Evolutionary conservation across 495 filamentous ascomycete genomes (phyloP).

Genomic region (Thozetella sp.): DNA sequence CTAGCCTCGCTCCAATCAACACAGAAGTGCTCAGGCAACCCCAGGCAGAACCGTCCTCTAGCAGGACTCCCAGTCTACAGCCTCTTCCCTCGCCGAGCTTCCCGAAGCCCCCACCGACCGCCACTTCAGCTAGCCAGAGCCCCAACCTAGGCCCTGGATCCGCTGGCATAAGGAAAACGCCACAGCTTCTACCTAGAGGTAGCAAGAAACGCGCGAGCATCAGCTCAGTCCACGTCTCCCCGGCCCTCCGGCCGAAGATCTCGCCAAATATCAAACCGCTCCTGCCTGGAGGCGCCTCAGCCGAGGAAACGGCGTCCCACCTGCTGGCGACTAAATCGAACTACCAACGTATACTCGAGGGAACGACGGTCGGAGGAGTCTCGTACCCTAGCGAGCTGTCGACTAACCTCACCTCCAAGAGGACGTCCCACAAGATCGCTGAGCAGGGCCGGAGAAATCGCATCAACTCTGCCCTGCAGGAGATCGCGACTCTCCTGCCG

Average conservation of each 20-base stretch:
- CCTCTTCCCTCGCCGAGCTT: slow-evolving; percentile 49
- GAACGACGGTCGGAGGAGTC: slow-evolving; percentile 85
- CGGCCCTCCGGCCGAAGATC: slow-evolving; percentile 88
- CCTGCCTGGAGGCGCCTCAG: slow-evolving; percentile 64
- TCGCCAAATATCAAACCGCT: slow-evolving; percentile 93
- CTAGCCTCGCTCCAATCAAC: slow-evolving; percentile 45
- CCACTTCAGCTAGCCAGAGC: slow-evolving; percentile 49
- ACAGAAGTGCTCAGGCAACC: slow-evolving; percentile 35
- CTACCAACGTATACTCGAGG: slow-evolving; percentile 96
- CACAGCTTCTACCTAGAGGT: slow-evolving; percentile 40
- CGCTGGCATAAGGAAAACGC: slow-evolving; percentile 40
- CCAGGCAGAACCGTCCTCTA: slow-evolving; percentile 25
- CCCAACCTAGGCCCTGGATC: slow-evolving; percentile 47
- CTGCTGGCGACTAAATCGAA: slow-evolving; percentile 93
- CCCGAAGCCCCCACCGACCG: slow-evolving; percentile 33
- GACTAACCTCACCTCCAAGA: slow-evolving; percentile 92
- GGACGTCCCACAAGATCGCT: slow-evolving; percentile 96
- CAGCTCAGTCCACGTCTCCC: slow-evolving; percentile 75
- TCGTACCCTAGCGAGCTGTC: slow-evolving; percentile 89
- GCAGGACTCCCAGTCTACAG: slow-evolving; percentile 36
- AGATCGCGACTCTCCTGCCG: slow-evolving; percentile 86
- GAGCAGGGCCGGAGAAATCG: slow-evolving; percentile 94
- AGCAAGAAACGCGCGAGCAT: slow-evolving; percentile 75
- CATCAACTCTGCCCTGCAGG: slow-evolving; percentile 91
- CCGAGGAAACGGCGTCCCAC: slow-evolving; percentile 74